Base-by-base conservation (phyloP, 495 filamentous ascomycete species). In the Hyaloscypha finlandica region DNA sequence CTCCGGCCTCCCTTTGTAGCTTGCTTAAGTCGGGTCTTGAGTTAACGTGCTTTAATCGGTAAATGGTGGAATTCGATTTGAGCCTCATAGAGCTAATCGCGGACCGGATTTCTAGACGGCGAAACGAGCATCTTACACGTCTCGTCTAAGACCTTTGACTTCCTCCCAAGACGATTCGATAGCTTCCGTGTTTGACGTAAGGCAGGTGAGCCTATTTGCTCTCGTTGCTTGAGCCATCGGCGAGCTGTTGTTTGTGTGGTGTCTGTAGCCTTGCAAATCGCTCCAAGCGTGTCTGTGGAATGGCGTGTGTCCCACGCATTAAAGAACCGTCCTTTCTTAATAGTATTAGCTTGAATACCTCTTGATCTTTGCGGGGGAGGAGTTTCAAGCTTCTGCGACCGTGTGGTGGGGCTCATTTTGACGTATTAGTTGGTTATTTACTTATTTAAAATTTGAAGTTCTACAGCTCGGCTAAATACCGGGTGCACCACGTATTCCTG, bases 181-280 rank as follows among this genome's bases (percentile, higher is more conserved):
- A 61, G 54, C 22, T 61, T 61, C 5, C 48, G 42, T 11, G 31
- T 67, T 4, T 22, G n/a, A 4, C 58, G 9, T 3, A 29, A n/a
- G 5, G 58, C 58, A 8, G 32, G 56, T 25, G 11, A 31, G 9
- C 64, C 64, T 9, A 61, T 14, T 32, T 39, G 2, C 9, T 14
- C 39, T 19, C 25, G 33, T 61, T 67, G 20, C 19, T 45, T 12
- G 9, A 68, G 66, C 66, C 39, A 68, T 14, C 59, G 57, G 42
- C 22, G 16, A 5, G 51, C 52, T 3, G 62, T 45, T 8, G 31
- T 61, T 32, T 45, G 31, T 37, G 25, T 39, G 19, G n/a, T 35
- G 35, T 35, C 14, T 6, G 37, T 35, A 6, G 9, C 25, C 6
- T 61, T 39, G 4, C 4, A 61, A 45, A 61, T 61, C 35, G 25